Evolutionary conservation across 177 flowering plant species (phyloP).

Genomic region (Vitis hybrid): DNA sequence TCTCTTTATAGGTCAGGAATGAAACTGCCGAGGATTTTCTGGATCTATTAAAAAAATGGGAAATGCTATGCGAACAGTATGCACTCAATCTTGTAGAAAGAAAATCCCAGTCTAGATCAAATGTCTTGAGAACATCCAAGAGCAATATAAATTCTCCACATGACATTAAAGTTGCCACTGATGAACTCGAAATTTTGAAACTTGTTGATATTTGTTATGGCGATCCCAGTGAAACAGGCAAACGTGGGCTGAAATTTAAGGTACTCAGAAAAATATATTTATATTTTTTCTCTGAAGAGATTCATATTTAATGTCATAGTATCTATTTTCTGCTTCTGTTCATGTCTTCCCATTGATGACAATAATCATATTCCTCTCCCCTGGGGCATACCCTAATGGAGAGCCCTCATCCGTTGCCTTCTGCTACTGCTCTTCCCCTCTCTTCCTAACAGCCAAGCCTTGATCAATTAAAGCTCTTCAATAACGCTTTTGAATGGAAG

Average conservation of each 20-base stretch:
- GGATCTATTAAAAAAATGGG: slow-evolving; percentile 77
- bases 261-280: slow-evolving; percentile 28
- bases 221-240: slow-evolving; percentile 59
- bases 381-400: too few species aligned
- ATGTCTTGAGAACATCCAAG: slow-evolving; percentile 11
- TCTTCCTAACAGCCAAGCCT: too few species aligned
- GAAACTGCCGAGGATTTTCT: slow-evolving; percentile 82
- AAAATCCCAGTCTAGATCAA: slow-evolving; percentile 15
- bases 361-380: too few species aligned
- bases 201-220: slow-evolving; percentile 79
- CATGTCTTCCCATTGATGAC: too few species aligned
- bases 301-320: background rate
- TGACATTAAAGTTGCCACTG: slow-evolving; percentile 33
- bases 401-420: too few species aligned
- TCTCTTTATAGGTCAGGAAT: slow-evolving; percentile 62
- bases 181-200: slow-evolving; percentile 64
- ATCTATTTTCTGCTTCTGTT: too few species aligned
- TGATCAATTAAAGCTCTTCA: too few species aligned
- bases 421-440: too few species aligned
- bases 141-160: slow-evolving; percentile 14
- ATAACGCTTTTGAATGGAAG: too few species aligned
- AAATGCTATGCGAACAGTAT: slow-evolving; percentile 58
- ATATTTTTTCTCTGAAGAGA: background rate
- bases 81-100: slow-evolving; percentile 17
- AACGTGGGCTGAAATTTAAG: slow-evolving; percentile 69